Evolutionary conservation across 2,329 filamentous ascomycete genomes (phyloP).

Genomic region (Pyrenochaeta sp.): DNA sequence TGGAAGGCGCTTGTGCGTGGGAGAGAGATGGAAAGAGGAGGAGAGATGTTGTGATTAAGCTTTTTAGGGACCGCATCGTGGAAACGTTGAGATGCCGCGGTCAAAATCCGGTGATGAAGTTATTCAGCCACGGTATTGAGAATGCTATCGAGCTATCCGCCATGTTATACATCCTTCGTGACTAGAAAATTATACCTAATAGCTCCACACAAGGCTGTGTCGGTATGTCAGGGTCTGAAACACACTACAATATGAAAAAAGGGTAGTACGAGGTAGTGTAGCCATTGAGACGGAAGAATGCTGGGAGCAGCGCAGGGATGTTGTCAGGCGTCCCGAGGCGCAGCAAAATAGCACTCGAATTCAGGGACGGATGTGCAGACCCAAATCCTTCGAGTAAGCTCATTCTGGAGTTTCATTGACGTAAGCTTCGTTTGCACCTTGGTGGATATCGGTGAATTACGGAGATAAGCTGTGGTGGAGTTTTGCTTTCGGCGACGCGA

Average conservation of each 20-base stretch:
- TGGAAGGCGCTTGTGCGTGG: constrained; percentile 12
- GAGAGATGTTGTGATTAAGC: neutral
- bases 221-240: neutral
- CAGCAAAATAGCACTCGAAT: neutral
- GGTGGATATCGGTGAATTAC: neutral
- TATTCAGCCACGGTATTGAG: neutral
- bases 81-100: neutral
- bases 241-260: neutral
- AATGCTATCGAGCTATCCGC: neutral
- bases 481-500: neutral
- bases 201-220: neutral
- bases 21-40: neutral
- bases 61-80: neutral
- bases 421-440: neutral
- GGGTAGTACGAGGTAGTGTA: neutral
- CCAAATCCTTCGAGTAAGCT: neutral
- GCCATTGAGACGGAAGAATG: neutral
- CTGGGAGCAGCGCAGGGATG: neutral
- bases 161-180: neutral
- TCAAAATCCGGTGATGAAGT: neutral
- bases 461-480: neutral
- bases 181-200: neutral
- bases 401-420: neutral
- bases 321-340: neutral
- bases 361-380: neutral